Evolutionary conservation across 192 early-diverging fungal species (phyloP), one percentile per base, ranked within the genome.

Genomic region (Coemansia sp.): DNA sequence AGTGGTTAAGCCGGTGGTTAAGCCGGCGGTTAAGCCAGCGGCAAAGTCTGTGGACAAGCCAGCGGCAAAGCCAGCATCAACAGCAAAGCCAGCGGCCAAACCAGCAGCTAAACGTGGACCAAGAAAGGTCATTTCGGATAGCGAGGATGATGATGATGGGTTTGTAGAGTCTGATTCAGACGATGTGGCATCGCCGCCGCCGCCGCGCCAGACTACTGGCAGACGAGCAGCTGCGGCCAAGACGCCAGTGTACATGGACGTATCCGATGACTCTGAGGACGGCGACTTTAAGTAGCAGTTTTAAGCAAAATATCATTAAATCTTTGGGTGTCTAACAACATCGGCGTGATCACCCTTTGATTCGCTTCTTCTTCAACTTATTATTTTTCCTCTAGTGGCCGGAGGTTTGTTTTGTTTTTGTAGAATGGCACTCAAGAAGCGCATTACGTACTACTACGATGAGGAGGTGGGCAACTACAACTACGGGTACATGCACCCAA

Each of bases 401-500:
- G 32, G 32, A 6, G 32, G 32, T 7, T 35, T 35, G 32, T 35
- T 35, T 35, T 35, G 32, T 35, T 35, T 35, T 35, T 65, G 39
- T 66, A 66, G 27, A 73, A 64, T 45, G 41, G 14, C 41, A 15
- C 41, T 45, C 15, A 45, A 45, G 25, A 80, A 80, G 54, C 77
- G 77, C 56, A 68, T 80, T n/a, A 63, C 77, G 2, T 80, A 80
- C 66, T 80, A 80, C 60, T 80, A 80, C 55, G 77, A 80, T 60
- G 72, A 80, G 37, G 77, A 89, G 24, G 85, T 94, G 21, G 92
- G 92, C 29, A 81, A 89, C 62, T 98, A 90, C 76, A 92, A 92
- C 69, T 98, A 94, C 86, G 94, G 92, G 52, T 85, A 87, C 82
- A 93, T 89, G 35, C 97, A 99, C 69, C 93, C 93, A 6, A 99